Base-by-base conservation (phyloP, 192 early-diverging fungal genomes). In the Podochytrium sp. region DNA sequence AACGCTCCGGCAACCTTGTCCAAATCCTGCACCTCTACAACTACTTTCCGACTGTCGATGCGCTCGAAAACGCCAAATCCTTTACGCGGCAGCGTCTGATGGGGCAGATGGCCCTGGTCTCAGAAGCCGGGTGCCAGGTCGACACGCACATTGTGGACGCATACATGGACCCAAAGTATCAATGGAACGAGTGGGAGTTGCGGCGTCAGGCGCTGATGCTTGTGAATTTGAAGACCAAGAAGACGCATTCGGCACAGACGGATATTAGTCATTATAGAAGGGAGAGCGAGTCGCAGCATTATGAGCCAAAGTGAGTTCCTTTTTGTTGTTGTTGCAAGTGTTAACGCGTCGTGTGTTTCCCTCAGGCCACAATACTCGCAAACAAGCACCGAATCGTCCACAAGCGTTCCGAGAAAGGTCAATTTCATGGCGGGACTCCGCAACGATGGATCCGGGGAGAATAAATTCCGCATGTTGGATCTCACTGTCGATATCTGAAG, bases 181-280 rank as follows among this genome's bases (percentile, higher is more conserved):
- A 85, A 58, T 89, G 87, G 87, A 89, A 89, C 65, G 87, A 89
- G 60, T 89, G 87, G 87, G 83, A 85, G 60, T 61, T 89, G 20
- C 60, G 87, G 32, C 62, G 87, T 16, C 66, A 79, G 37, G 87
- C 82, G 2, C 59, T 89, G 32, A 86, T 89, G 87, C 79, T 86
- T 33, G 85, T 84, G n/a, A 89, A 89, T 64, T 57, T 89, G 49
- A 80, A 80, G 42, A 84, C 56, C n/a, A 89, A 89, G 64, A 32
- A 66, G 59, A 89, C 87, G 14, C 85, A 89, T 53, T 80, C 82
- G n/a, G 67, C 74, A 16, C 87, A 89, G 50, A 86, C 87, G 12
- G 71, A 76, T 37, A 43, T 72, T 34, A 73, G 65, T 41, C 83
- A 85, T 47, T 89, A 84, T 67, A 38, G 82, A 50, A 50, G 87